Evolutionary conservation across 805 yeast species (phyloP), one percentile per base, ranked within the genome.

Genomic region (Soucietia sequanensis): DNA sequence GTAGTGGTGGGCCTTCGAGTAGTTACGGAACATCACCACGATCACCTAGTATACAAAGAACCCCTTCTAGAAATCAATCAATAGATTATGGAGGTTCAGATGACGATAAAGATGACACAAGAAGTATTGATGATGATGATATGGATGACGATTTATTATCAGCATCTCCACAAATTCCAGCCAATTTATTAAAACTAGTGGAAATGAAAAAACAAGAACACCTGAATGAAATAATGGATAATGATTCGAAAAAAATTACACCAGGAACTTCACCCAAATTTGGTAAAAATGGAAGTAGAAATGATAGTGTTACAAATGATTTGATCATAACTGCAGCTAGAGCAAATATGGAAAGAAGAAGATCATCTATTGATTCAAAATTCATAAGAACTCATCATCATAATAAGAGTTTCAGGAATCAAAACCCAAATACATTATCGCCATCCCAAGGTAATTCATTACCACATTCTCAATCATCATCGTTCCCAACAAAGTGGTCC

Each of bases 131-230:
- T 40, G 72, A 65, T 36, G 71, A 65, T 31, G 72, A 68, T 24
- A 44, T 64, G 35, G 72, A 68, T 46, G 69, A 72, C 30, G 72
- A 68, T 22, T 41, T 64, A 15, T 54, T 79, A 16, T 74, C 81
- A 1, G 79, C 78, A 4, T 80, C 86, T 2, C 88, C 88, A 1
- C 84, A 81, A 46, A 80, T 81, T 3, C 88, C 88, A 0, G 75
- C 75, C 22, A 76, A 76, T 29, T 61, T 81, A 12, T 56, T 81
- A 25, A 67, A 73, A 46, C 55, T 75, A 47, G 85, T 70, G 38
- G 86, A 72, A 51, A 66, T 54, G 54, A 60, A 72, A 20, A 65
- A 66, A 49, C 62, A 61, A 38, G 64, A 68, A 42, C 54, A 61
- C 38, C 41, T 52, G 31, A 39, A 49, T 17, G 38, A 38, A 19